Conservation (phyloP, 192 early-diverging fungal species). For the Dimargaris cristalligena region DNA sequence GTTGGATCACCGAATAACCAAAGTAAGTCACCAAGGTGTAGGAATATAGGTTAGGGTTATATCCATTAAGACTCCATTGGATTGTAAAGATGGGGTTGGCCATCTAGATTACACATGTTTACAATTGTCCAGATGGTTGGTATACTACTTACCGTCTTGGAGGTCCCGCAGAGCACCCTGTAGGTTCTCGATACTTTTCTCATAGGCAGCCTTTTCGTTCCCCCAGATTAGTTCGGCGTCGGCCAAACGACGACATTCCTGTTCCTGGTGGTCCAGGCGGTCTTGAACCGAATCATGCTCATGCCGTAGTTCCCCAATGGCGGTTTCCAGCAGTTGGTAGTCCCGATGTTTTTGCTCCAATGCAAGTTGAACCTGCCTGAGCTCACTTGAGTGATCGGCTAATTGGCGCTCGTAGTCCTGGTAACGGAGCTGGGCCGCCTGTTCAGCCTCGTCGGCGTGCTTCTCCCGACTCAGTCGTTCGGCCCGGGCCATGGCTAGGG, state of each 20-base stretch:
- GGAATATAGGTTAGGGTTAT: conserved; percentile 3
- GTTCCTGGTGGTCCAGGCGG: conserved; percentile 30
- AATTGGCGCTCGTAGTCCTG: conserved; percentile 17
- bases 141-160: conserved; percentile 44
- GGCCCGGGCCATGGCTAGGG: conserved; percentile 12
- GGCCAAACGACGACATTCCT: conserved; percentile 33
- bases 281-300: conserved; percentile 21
- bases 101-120: no score
- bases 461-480: conserved; percentile 7
- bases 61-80: conserved; percentile 6
- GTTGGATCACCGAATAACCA: neutral
- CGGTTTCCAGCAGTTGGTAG: conserved; percentile 18
- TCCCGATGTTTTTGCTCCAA: neutral
- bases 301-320: conserved; percentile 15
- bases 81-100: no score
- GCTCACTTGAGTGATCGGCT: conserved; percentile 8
- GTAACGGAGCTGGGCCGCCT: conserved; percentile 2
- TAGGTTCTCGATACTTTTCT: conserved; percentile 58
- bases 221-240: conserved; percentile 37
- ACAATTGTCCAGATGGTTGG: neutral
- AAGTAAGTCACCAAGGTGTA: neutral
- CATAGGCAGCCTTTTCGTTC: conserved; percentile 36
- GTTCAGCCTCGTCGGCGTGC: conserved; percentile 9
- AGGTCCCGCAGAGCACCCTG: conserved; percentile 79
- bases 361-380: neutral